Base-by-base conservation (phyloP, 768 basidiomycete species). In the Boletellus emodensis region DNA sequence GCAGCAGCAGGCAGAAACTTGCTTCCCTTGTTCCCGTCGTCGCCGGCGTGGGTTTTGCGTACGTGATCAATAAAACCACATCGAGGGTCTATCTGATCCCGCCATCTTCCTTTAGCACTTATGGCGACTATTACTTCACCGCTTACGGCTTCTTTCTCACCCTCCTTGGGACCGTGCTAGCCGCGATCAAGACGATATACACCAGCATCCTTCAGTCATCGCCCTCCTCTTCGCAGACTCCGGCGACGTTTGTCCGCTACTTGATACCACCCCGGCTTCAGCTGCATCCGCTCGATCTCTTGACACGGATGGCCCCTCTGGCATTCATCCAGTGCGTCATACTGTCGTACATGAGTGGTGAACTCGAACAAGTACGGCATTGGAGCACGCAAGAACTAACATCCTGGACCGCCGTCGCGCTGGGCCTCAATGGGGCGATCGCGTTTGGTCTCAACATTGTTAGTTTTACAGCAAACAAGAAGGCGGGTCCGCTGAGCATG, bases 51-150 rank as follows among this genome's bases (percentile, higher is more conserved):
- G 91, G 84, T 5, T 82, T 99, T 45, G 92, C 96, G 85, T 94
- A 69, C 55, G 53, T 57, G 39, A 10, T 42, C 37, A 2, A 44
- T 30, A 8, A 8, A 4, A 11, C 15, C 10, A 15, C 12, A 14
- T 45, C 2, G 24, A 41, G 30, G 18, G 24, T 15, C 3, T 7
- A 26, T 14, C 38, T 39, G 6, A 30, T n/a, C n/a, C 45, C 10
- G 17, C 12, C 34, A 11, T 24, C 26, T 30, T 28, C n/a, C n/a
- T 6, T 13, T 59, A 94, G 91, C 12, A 96, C 94, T 6, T 95
- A 92, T 50, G 96, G 94, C 47, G 94, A 97, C 63, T 98, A 96
- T 70, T 87, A 91, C 61, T 96, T 87, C 69, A 96, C 93, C 1
- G 67, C 75, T 2, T 82, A 81, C 67, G 96, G 96, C 5, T 81